These are phyloP conservation scores for Ceratocystis colombiana DNA, from an alignment of 2,329 filamentous ascomycete species.

Conservation along the genomic window DNA sequence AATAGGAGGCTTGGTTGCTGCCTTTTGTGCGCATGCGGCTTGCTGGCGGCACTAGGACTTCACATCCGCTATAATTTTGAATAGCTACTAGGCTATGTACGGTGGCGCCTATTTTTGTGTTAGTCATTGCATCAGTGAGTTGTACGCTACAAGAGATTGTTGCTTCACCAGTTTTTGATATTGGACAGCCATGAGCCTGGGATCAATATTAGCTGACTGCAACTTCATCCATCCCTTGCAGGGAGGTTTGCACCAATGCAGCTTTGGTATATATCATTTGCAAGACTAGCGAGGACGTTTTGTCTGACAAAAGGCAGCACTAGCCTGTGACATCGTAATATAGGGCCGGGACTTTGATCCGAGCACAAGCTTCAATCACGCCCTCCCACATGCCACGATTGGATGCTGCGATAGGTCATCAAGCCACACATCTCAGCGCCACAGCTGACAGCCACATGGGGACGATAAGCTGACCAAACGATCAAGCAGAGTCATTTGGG, in stretches of 20 bases:
- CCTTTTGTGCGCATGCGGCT: neutral
- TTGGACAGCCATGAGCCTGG: too few species aligned
- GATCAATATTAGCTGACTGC: too few species aligned
- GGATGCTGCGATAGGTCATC: neutral
- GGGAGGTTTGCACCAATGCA: neutral
- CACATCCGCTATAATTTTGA: neutral
- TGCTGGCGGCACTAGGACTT: neutral
- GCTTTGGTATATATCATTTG: neutral
- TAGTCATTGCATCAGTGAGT: neutral
- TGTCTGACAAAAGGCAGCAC: neutral
- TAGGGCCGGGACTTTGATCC: slow-evolving; percentile 3
- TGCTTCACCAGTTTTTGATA: neutral
- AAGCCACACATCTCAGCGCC: too few species aligned
- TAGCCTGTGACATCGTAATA: neutral
- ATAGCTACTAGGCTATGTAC: neutral
- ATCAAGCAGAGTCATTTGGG: too few species aligned
- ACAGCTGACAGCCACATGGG: too few species aligned
- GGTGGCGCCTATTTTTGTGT: neutral
- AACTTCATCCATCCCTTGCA: neutral
- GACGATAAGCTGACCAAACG: too few species aligned
- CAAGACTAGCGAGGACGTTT: neutral
- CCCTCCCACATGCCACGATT: neutral
- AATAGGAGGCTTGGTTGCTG: neutral
- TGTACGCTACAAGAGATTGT: neutral
- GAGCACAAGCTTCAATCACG: neutral